Conservation (phyloP, 1,284 basidiomycete species). For the Apiotrichum sp. region DNA sequence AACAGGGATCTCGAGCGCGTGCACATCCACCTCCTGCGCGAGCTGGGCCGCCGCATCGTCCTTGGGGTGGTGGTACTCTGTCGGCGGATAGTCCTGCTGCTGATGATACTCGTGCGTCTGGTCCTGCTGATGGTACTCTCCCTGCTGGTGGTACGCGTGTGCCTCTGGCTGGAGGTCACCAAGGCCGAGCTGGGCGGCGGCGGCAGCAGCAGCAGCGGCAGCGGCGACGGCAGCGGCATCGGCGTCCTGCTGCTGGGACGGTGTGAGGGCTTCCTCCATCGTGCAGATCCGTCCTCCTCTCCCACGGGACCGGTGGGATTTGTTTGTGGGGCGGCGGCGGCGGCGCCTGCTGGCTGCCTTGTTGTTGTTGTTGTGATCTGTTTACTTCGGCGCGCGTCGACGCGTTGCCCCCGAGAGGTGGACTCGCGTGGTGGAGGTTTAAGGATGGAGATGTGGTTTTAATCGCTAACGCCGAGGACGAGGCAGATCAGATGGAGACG, state of each 20-base stretch:
- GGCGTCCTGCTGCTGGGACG: conserved; percentile 29
- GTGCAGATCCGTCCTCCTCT: neutral
- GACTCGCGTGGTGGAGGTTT: conserved; percentile 21
- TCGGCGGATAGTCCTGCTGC: conserved; percentile 30
- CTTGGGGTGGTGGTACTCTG: conserved; percentile 19
- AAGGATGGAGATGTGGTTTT: neutral
- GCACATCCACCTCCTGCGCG: conserved; percentile 15
- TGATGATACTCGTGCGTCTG: conserved; percentile 27
- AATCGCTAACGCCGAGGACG: conserved; percentile 17
- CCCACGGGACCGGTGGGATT: neutral
- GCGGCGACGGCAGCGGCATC: conserved; percentile 26
- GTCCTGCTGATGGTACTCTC: no score
- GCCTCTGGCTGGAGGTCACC: conserved; percentile 11
- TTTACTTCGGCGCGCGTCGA: neutral
- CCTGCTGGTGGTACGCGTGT: conserved; percentile 11
- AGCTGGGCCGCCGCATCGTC: conserved; percentile 14
- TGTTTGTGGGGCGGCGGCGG: conserved; percentile 17
- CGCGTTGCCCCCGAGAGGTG: conserved; percentile 6
- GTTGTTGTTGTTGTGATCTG: conserved; percentile 5
- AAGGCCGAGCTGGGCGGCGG: conserved; percentile 29
- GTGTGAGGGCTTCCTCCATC: conserved; percentile 25
- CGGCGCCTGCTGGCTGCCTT: neutral
- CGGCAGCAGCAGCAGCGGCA: conserved; percentile 33
- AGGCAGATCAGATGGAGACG: neutral
- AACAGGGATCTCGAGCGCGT: conserved; percentile 19